phyloP scores from a whole-genome alignment of 768 basidiomycete species.

The Kwoniella pini region DNA sequence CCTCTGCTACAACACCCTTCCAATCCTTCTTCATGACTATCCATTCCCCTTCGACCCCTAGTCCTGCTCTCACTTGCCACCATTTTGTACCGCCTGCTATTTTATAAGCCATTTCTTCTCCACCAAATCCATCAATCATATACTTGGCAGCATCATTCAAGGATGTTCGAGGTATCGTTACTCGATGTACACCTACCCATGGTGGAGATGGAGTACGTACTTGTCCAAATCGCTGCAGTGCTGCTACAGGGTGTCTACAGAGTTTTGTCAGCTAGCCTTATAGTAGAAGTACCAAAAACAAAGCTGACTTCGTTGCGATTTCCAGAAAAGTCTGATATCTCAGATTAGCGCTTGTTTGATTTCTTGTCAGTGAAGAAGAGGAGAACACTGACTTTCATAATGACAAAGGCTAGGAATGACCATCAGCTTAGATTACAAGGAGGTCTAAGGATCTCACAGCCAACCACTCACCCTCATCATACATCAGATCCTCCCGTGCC shows the following conservation, averaged over 20 bases:
- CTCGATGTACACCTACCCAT: conserved; percentile 71
- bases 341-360: too few relatives aligned
- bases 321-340: conserved; percentile 66
- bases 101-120: conserved; percentile 67
- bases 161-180: conserved; percentile 70
- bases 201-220: conserved; percentile 81
- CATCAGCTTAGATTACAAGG: background rate
- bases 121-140: conserved; percentile 77
- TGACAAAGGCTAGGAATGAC: conserved; percentile 62
- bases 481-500: conserved; percentile 66
- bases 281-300: too few relatives aligned
- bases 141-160: conserved; percentile 73
- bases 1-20: conserved; percentile 59
- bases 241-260: conserved; percentile 73
- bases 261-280: background rate
- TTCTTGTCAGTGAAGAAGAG: too few relatives aligned
- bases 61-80: conserved; percentile 91
- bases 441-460: background rate
- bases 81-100: conserved; percentile 88
- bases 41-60: conserved; percentile 87
- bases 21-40: conserved; percentile 81
- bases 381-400: conserved; percentile 59
- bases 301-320: conserved; percentile 59
- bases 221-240: conserved; percentile 73
- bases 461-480: conserved; percentile 63